phyloP scores from a whole-genome alignment of 1,284 basidiomycete genomes.

The Agaricales sp. region DNA sequence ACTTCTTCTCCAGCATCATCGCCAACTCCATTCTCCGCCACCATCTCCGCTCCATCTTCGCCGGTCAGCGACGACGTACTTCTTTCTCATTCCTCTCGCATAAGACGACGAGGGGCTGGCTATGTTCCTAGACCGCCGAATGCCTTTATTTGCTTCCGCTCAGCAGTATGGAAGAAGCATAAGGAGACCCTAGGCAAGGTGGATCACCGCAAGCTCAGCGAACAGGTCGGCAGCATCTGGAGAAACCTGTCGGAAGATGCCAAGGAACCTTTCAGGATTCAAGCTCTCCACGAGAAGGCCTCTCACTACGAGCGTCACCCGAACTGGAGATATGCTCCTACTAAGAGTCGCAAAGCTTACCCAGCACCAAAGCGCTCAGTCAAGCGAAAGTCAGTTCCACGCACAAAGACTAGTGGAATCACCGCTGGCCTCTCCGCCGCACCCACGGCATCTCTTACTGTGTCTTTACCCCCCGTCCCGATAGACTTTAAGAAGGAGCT shows the following conservation, averaged over 20 bases:
- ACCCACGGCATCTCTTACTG: no score
- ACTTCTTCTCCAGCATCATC: background rate
- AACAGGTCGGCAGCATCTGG: conserved; percentile 36
- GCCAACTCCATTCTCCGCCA: background rate
- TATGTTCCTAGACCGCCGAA: conserved; percentile 72
- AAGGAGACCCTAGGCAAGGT: conserved; percentile 24
- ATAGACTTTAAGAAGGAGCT: background rate
- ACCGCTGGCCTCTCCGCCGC: no score
- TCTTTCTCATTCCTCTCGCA: conserved; percentile 29
- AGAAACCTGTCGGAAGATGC: conserved; percentile 23
- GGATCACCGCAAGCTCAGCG: conserved; percentile 42
- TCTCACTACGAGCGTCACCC: conserved; percentile 41
- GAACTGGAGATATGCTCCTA: conserved; percentile 46
- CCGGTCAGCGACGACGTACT: conserved; percentile 14
- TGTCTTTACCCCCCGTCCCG: background rate
- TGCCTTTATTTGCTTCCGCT: conserved; percentile 78
- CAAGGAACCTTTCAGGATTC: conserved; percentile 27
- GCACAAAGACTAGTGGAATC: no score
- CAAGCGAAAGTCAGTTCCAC: conserved; percentile 16
- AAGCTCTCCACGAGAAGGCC: conserved; percentile 37
- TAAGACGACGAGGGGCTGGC: conserved; percentile 28
- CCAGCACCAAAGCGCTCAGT: conserved; percentile 20
- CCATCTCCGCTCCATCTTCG: conserved; percentile 2
- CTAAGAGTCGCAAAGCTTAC: conserved; percentile 19
- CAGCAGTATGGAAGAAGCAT: conserved; percentile 47